These are phyloP conservation scores for Helianthus annuus DNA, from an alignment of 129 eudicot species.

Conservation along the genomic window DNA sequence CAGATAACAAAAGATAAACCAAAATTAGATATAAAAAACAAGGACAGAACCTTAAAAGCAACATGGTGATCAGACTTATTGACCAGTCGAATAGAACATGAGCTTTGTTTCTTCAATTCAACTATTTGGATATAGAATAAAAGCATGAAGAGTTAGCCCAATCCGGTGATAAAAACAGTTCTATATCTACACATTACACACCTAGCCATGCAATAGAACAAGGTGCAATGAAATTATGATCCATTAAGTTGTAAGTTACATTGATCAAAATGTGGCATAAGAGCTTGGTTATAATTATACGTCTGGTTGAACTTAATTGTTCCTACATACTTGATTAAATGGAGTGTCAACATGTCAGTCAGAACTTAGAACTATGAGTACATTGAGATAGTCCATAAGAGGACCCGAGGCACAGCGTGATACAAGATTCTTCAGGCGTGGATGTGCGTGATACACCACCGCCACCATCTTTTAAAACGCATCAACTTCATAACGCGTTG, in stretches of 20 bases:
- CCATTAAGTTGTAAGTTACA: neutral
- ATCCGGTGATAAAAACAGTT: neutral
- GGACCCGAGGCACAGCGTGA: too few relatives aligned
- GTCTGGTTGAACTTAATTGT: neutral
- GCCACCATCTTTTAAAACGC: too few relatives aligned
- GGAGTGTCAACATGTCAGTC: neutral
- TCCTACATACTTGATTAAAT: constrained; percentile 10
- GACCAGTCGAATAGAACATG: constrained; percentile 50
- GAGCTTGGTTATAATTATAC: neutral
- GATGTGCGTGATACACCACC: too few relatives aligned
- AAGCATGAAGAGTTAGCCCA: constrained; percentile 19
- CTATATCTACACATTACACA: constrained; percentile 1
- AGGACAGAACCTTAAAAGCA: constrained; percentile 44
- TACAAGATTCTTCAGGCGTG: too few relatives aligned
- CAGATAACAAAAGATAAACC: neutral
- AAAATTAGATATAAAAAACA: constrained; percentile 8
- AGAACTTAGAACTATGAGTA: neutral
- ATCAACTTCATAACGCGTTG: too few relatives aligned
- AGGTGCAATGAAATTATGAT: neutral
- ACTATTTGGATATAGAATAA: constrained; percentile 39
- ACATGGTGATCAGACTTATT: constrained; percentile 56
- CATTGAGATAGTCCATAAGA: constrained; percentile 1
- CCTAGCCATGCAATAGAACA: neutral
- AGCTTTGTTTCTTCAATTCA: constrained; percentile 60
- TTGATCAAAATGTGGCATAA: neutral